Evolutionary conservation across 345 rosid species (phyloP).

Genomic region (Ailanthus altissimus): DNA sequence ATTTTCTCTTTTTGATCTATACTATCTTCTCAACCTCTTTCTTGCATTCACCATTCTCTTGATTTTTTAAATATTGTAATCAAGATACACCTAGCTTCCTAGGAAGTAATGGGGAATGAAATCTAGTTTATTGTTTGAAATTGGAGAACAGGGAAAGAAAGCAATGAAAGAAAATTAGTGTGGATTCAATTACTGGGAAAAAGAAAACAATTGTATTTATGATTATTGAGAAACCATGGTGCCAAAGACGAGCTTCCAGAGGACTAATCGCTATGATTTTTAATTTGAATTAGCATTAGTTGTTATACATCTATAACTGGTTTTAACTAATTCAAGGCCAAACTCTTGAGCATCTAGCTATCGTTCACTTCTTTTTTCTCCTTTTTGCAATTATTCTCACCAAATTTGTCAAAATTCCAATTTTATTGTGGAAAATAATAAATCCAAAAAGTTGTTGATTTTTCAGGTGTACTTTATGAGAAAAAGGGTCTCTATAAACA

Average conservation of each 20-base stretch:
- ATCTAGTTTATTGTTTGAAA: background rate
- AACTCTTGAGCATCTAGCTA: background rate
- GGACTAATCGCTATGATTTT: background rate
- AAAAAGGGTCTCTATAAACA: conserved; percentile 57
- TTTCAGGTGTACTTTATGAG: conserved; percentile 55
- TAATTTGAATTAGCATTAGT: background rate
- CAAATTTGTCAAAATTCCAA: too few relatives aligned
- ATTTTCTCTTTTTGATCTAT: background rate
- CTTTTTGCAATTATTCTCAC: too few relatives aligned
- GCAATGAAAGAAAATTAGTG: background rate
- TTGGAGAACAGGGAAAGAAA: background rate
- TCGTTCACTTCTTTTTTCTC: background rate
- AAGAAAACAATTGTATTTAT: background rate
- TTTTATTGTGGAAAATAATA: too few relatives aligned
- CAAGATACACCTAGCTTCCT: background rate
- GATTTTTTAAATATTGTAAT: background rate
- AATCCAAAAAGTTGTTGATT: background rate
- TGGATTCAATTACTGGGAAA: background rate
- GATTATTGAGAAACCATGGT: background rate
- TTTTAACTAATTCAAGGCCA: background rate
- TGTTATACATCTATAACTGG: background rate
- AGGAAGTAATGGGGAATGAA: background rate
- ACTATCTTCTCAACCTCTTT: background rate
- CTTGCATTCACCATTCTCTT: background rate
- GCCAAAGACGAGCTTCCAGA: background rate